Conservation (phyloP, 2,329 filamentous ascomycete genomes). For the Xylaria sp. region DNA sequence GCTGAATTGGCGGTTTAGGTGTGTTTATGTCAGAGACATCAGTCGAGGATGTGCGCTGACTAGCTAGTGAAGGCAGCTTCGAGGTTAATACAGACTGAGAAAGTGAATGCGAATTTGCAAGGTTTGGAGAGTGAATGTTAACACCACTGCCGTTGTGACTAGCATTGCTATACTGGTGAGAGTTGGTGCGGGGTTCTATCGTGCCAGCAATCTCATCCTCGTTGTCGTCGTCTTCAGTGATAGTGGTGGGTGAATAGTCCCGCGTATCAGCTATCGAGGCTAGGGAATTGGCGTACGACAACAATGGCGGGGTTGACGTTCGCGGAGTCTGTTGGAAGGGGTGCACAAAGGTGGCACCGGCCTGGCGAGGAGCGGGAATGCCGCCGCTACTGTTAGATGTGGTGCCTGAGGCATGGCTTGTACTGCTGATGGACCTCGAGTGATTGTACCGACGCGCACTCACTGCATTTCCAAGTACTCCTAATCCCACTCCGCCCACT, state of each 20-base stretch:
- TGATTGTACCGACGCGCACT: conserved; percentile 62
- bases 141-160: conserved; percentile 35
- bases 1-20: conserved; percentile 37
- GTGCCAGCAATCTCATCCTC: conserved; percentile 30
- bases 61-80: conserved; percentile 54
- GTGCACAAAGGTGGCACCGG: conserved; percentile 66
- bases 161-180: conserved; percentile 27
- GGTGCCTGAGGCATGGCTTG: conserved; percentile 66
- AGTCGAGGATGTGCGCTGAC: conserved; percentile 54
- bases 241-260: conserved; percentile 67
- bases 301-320: conserved; percentile 68
- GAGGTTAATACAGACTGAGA: conserved; percentile 49
- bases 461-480: conserved; percentile 24
- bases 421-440: conserved; percentile 67
- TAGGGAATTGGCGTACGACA: conserved; percentile 68
- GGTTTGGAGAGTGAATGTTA: conserved; percentile 45
- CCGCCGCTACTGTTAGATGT: conserved; percentile 62
- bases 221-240: conserved; percentile 64
- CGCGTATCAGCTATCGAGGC: conserved; percentile 60
- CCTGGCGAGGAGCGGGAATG: conserved; percentile 50
- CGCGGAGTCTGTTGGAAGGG: conserved; percentile 73
- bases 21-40: conserved; percentile 51
- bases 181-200: conserved; percentile 10
- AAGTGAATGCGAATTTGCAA: conserved; percentile 43
- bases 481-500: conserved; percentile 27